Evolutionary conservation across 306 rosid genomes (phyloP), one percentile per base, ranked within the genome.

Genomic region (Mimosa bimucronata): DNA sequence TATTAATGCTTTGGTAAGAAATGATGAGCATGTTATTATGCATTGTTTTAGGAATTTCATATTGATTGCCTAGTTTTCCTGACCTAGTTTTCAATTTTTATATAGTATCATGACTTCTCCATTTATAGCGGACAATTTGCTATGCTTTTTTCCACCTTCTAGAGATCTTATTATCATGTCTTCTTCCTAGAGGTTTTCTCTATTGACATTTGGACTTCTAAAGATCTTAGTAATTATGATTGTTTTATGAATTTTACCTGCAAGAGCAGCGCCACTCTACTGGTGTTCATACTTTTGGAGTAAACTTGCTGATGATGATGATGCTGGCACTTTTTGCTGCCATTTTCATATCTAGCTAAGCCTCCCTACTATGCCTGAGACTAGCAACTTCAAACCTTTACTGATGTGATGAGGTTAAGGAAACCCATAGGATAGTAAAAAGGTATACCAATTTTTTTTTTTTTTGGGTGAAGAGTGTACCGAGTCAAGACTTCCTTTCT

Each of bases 241-340:
- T 53, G 55, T 37, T 28, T 73, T 29, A n/a, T 37, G 80, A 5
- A 71, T 16, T 23, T 34, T 55, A 26, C 46, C 48, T 87, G 79
- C 90, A 92, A 85, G 2, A 58, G 9, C 81, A 79, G 71, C 38
- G 37, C 26, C 66, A 21, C 5, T 77, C 83, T 31, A 82, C 91
- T 28, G 88, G 88, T 26, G 80, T 48, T 38, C 81, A 89, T 69
- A 40, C 85, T 57, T 28, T 73, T n/a, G 29, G 70, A 14, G 72
- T 52, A n/a, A n/a, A 9, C 28, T 55, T n/a, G n/a, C n/a, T n/a
- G n/a, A n/a, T 7, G 64, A 80, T 88, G 76, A 80, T 88, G 76
- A 40, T 94, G 42, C 21, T 89, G 86, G 88, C 86, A 76, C 30
- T 90, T 77, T 78, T 81, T 50, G 21, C 87, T 53, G 69, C 80